phyloP scores from a whole-genome alignment of 441 rosid species.

The Lepidium campestre region DNA sequence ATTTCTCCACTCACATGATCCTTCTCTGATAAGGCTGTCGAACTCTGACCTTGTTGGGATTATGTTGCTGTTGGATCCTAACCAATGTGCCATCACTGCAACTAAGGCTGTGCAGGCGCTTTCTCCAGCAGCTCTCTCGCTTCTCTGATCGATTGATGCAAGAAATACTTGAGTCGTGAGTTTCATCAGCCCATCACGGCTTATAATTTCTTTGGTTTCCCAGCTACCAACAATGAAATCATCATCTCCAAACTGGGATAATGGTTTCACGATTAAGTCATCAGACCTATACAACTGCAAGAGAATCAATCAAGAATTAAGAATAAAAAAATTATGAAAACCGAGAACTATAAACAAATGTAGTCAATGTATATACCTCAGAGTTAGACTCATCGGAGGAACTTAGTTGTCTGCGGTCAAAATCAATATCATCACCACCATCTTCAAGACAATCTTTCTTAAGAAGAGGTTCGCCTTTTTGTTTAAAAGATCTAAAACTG shows the following conservation, averaged over 20 bases:
- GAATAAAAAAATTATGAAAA: background rate
- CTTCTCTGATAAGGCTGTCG: conserved; percentile 77
- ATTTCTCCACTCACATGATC: conserved; percentile 84
- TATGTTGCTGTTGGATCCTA: conserved; percentile 52
- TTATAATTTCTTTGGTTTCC: conserved; percentile 61
- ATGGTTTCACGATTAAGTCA: conserved; percentile 43
- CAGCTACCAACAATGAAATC: conserved; percentile 76
- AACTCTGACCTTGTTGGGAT: conserved; percentile 89
- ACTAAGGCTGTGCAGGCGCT: conserved; percentile 89
- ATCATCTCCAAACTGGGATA: conserved; percentile 84
- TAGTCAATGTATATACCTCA: conserved; percentile 40
- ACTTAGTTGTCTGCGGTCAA: conserved; percentile 78
- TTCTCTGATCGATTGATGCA: conserved; percentile 89
- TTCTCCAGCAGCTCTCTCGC: conserved; percentile 87
- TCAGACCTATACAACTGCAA: conserved; percentile 65
- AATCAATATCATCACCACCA: conserved; percentile 95
- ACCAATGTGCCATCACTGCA: conserved; percentile 87
- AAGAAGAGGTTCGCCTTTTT: conserved; percentile 82
- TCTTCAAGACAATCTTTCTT: conserved; percentile 83
- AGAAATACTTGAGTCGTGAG: conserved; percentile 66
- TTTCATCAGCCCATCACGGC: conserved; percentile 86
- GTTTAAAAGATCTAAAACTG: conserved; percentile 78
- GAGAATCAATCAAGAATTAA: conserved; percentile 9
- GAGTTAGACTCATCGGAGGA: conserved; percentile 67
- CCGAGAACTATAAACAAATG: background rate